Evolutionary conservation across 768 basidiomycete species (phyloP), one percentile per base, ranked within the genome.

Genomic region (Russula abietina): DNA sequence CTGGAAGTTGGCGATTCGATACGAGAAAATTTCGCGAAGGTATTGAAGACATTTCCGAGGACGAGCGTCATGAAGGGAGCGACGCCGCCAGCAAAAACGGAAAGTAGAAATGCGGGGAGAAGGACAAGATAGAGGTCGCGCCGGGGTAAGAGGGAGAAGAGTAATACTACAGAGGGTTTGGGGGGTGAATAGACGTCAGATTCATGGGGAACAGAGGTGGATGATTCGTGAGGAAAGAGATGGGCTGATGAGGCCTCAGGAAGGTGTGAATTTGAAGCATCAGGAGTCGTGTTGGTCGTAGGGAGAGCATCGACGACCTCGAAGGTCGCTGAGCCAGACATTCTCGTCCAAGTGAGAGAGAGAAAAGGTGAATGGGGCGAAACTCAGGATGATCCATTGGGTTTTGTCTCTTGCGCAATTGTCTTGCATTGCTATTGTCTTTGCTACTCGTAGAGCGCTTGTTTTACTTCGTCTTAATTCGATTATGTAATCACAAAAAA

Each of bases 21-120:
- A 16, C 77, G 71, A 22, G 84, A 79, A 72, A 83, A 89, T 0
- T 73, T 70, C 6, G 88, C 81, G 66, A 93, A 89, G 0, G 83
- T 78, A 65, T 88, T 79, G 74, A 94, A 93, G 1, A 85, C 84
- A 55, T 84, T 80, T 41, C 93, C 92, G 66, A 93, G 77, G 68
- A 91, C 83, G 36, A 82, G 76, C 8, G 92, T 92, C 91, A 94
- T 93, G 78, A 88, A 89, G 1, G 93, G 91, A 0, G 87, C 88
- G 58, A 91, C 79, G 36, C 84, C 83, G 41, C 89, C 88, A 3
- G 86, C 80, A 55, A 80, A 75, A 49, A 87, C 59, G 22, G 91
- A 87, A 14, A 84, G 77, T 57, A 80, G 9, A 61, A 85, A 63
- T 6, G 87, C 89, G 4, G 92, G 92, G 26, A 84, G 53, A 64